A percentile compares a stretch with the other conserved stretches of the same genome.
phyloP scores from a whole-genome alignment of 2,329 filamentous ascomycete species.

The Verticillium tricorpus region DNA sequence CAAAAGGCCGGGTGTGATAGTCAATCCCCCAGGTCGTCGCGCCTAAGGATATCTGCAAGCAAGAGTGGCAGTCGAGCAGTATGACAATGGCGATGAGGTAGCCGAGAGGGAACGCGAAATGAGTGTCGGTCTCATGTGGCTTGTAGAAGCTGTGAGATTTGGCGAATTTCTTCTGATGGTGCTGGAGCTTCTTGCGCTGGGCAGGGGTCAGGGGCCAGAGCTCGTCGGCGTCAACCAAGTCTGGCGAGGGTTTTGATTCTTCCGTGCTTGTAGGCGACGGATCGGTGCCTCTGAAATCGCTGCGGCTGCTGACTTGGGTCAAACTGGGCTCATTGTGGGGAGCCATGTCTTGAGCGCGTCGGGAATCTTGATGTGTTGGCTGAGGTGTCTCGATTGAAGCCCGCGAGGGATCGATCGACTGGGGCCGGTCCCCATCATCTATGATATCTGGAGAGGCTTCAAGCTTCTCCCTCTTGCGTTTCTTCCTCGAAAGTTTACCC shows the following conservation, averaged over 20 bases:
- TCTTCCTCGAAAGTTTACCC: constrained; percentile 31
- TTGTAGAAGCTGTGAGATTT: constrained; percentile 88
- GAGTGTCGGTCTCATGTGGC: constrained; percentile 78
- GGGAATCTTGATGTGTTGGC: too few species aligned
- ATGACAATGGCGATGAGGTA: constrained; percentile 74
- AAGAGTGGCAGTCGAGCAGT: constrained; percentile 72
- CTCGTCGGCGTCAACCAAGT: constrained; percentile 39
- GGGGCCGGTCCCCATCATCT: too few species aligned
- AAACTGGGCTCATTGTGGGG: too few species aligned
- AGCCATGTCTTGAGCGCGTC: too few species aligned
- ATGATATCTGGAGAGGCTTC: too few species aligned
- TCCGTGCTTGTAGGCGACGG: too few species aligned
- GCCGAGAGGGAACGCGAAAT: constrained; percentile 71
- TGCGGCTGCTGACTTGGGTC: too few species aligned
- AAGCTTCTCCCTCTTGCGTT: too few species aligned
- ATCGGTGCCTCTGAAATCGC: too few species aligned
- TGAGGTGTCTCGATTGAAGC: too few species aligned
- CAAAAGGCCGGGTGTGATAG: constrained; percentile 63
- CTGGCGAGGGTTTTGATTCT: constrained; percentile 6
- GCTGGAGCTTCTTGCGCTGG: constrained; percentile 65
- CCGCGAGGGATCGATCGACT: too few species aligned
- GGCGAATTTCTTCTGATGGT: constrained; percentile 76
- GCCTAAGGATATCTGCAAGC: constrained; percentile 76
- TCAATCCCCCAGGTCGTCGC: constrained; percentile 74
- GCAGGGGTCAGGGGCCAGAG: constrained; percentile 57